phyloP scores from a whole-genome alignment of 169 alveolate genomes.

The Blepharisma undulans region DNA sequence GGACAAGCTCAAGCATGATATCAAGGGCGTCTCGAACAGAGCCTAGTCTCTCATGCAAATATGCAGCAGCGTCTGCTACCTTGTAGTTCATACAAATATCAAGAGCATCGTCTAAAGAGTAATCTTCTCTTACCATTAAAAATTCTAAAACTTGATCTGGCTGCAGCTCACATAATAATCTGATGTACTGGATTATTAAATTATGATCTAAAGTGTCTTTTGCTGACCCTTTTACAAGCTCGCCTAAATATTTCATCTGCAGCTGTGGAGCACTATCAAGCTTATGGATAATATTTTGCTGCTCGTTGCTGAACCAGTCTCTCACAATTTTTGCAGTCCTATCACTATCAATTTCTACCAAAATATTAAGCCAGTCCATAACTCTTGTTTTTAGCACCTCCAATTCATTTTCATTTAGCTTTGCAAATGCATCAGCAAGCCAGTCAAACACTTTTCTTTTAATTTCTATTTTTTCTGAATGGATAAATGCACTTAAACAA shows the following conservation, averaged over 20 bases:
- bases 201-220: constrained; percentile 1
- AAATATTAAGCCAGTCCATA: not conserved
- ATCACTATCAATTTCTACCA: constrained; percentile 42
- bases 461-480: not conserved
- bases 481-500: constrained; percentile 17
- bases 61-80: constrained; percentile 26
- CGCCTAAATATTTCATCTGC: constrained; percentile 39
- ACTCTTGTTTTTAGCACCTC: constrained; percentile 25
- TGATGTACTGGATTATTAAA: not conserved
- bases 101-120: constrained; percentile 24
- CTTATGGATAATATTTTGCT: constrained; percentile 9
- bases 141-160: constrained; percentile 25
- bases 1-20: not conserved
- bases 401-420: not conserved
- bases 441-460: constrained; percentile 35
- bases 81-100: not conserved
- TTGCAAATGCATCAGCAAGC: not conserved
- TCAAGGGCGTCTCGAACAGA: constrained; percentile 3
- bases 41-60: constrained; percentile 27
- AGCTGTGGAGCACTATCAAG: constrained; percentile 27
- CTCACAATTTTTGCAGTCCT: constrained; percentile 36
- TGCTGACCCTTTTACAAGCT: not conserved
- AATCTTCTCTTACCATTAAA: constrained; percentile 31
- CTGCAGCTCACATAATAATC: constrained; percentile 28
- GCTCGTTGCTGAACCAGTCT: constrained; percentile 35